Evolutionary conservation across 805 yeast genomes (phyloP).

Genomic region (Huiozyma sinensis): DNA sequence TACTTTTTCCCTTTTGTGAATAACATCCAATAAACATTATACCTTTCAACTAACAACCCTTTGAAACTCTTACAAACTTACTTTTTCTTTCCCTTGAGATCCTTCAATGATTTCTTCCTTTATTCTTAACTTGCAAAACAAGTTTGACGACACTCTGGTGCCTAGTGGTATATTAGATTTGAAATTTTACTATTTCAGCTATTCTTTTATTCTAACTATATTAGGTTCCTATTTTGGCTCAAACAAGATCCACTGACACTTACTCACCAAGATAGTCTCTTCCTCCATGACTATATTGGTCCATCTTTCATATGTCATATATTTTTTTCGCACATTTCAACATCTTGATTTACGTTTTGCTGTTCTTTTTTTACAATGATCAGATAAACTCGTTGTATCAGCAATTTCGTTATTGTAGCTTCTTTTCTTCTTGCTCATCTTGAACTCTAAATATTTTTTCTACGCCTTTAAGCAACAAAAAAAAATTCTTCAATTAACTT

Average conservation of each 20-base stretch:
- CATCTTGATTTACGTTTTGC: not conserved
- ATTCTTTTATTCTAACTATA: conserved; percentile 3
- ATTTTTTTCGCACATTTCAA: conserved; percentile 1
- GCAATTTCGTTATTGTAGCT: not conserved
- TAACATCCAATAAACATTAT: not conserved
- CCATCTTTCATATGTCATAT: conserved; percentile 42
- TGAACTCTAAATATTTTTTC: not conserved
- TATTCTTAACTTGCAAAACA: not conserved
- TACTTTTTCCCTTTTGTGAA: conserved; percentile 1
- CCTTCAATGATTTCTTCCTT: not conserved
- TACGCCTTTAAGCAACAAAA: no score
- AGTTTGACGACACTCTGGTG: conserved; percentile 15
- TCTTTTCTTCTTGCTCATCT: not conserved
- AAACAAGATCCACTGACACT: conserved; percentile 62
- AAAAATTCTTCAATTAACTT: not conserved
- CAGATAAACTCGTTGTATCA: no score
- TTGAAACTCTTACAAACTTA: not conserved
- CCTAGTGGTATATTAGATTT: conserved; percentile 4
- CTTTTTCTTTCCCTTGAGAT: conserved; percentile 1
- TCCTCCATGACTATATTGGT: conserved; percentile 42
- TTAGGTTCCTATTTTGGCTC: conserved; percentile 61
- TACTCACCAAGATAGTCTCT: conserved; percentile 59
- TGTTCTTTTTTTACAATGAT: not conserved
- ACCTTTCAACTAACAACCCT: no score
- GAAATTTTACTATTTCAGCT: not conserved